Evolutionary conservation across 176 grass and related monocot species (phyloP), one percentile per base, ranked within the genome.

Genomic region (Oryza nivara): DNA sequence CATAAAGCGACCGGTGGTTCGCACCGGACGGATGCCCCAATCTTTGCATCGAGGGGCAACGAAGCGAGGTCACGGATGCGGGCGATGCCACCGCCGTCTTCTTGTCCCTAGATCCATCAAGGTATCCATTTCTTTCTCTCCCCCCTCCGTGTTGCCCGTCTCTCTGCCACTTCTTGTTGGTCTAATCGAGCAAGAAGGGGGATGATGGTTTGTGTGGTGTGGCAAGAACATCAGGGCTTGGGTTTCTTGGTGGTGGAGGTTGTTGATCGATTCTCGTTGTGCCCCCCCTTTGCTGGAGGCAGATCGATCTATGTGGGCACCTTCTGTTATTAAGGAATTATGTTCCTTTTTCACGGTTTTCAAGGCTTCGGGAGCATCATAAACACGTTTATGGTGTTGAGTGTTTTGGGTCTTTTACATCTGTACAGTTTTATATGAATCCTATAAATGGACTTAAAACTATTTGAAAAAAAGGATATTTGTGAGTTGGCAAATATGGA

Each of bases 241-340:
- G 73, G 7, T 41, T 32, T 60, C 65, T 84, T 60, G 83, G 47
- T 46, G 10, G 17, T 30, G 30, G 32, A 22, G 20, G 9, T 48
- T 25, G 10, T 36, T 19, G 30, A 28, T 65, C 36, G 36, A 26
- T 11, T 56, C 52, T 25, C 9, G 4, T 3, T 19, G n/a, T 30
- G 4, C 1, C 20, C 20, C 67, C 35, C 36, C 5, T 74, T 68
- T 36, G 9, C 12, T 67, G 4, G 26, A 9, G 45, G 34, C 34
- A 63, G 74, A 85, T 78, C 83, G 74, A 85, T 78, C 83, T n/a
- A 22, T 10, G 49, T 54, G 56, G 56, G 0, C 19, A n/a, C 17
- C 17, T n/a, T 60, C 56, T 60, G 56, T 9, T n/a, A 20, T 9
- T n/a, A 20, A 9, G 19, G 19, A 60, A 60, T 20, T 45, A 28